Conservation (phyloP, 177 flowering plant genomes). For the Vitis hybrid region DNA sequence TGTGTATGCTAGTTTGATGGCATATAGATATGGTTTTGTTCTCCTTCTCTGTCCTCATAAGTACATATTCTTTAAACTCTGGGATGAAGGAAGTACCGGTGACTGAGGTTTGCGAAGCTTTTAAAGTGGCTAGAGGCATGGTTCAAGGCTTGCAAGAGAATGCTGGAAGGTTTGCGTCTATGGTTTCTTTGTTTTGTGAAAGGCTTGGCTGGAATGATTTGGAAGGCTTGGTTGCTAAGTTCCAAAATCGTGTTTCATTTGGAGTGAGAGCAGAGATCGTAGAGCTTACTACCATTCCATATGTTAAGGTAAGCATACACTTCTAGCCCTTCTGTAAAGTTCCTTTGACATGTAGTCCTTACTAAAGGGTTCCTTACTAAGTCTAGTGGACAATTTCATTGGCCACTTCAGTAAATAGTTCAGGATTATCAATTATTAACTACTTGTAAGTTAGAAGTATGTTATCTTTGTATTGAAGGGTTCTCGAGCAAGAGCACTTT, state of each 20-base stretch:
- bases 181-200: constrained; percentile 97
- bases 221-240: constrained; percentile 87
- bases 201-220: constrained; percentile 98
- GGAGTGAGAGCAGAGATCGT: constrained; percentile 98
- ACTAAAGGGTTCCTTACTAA: background rate
- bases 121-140: constrained; percentile 97
- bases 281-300: constrained; percentile 90
- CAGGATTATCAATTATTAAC: background rate
- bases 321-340: background rate
- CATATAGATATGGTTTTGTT: background rate
- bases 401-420: background rate
- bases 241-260: constrained; percentile 94
- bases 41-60: constrained; percentile 2
- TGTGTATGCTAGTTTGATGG: background rate
- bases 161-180: constrained; percentile 98
- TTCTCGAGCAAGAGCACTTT: constrained; percentile 96
- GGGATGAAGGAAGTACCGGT: constrained; percentile 86
- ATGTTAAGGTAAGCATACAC: constrained; percentile 61
- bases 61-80: constrained; percentile 13
- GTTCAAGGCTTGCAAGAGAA: constrained; percentile 97
- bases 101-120: constrained; percentile 84
- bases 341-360: background rate
- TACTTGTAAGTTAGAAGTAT: background rate
- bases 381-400: background rate
- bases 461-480: constrained; percentile 45